Conservation (phyloP, 495 filamentous ascomycete species). For the Aspergillus mulundensis region DNA sequence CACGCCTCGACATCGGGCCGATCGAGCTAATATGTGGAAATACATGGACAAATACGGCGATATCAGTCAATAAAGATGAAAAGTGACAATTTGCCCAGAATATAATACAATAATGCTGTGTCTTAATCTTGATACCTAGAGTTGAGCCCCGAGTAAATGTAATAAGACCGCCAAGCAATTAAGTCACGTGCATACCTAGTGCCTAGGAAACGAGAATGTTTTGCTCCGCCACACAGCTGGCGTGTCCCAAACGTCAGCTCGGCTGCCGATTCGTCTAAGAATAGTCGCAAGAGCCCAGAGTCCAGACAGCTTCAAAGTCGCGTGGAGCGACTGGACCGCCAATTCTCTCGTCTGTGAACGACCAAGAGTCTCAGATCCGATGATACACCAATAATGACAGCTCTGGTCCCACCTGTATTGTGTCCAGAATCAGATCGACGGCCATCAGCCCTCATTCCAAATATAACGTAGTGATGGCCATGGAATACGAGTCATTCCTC, state of each 20-base stretch:
- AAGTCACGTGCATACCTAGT: slow-evolving; percentile 1
- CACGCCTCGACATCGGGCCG: neutral
- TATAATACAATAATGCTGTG: neutral
- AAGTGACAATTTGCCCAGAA: neutral
- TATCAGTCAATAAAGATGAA: no score
- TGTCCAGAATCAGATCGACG: slow-evolving; percentile 5
- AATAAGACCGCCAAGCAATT: neutral
- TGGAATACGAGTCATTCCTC: neutral
- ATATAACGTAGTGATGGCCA: neutral
- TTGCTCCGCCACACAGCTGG: slow-evolving; percentile 15
- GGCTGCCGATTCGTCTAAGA: slow-evolving; percentile 11
- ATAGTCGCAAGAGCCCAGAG: slow-evolving; percentile 11
- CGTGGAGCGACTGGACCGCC: neutral
- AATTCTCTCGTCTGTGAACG: neutral
- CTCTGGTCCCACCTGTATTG: slow-evolving; percentile 1
- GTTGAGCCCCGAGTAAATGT: neutral
- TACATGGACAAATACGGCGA: neutral
- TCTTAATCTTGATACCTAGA: neutral
- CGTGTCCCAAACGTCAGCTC: slow-evolving; percentile 14
- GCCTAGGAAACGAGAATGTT: slow-evolving; percentile 1
- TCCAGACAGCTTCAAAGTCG: neutral
- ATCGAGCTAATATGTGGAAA: neutral
- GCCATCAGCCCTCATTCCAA: neutral
- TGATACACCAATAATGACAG: slow-evolving; percentile 5
- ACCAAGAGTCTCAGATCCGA: neutral